Percentiles rank a stretch among this genome's conserved stretches.
phyloP scores from a whole-genome alignment of 108 stramenopile genomes.

The Seminavis robusta region DNA sequence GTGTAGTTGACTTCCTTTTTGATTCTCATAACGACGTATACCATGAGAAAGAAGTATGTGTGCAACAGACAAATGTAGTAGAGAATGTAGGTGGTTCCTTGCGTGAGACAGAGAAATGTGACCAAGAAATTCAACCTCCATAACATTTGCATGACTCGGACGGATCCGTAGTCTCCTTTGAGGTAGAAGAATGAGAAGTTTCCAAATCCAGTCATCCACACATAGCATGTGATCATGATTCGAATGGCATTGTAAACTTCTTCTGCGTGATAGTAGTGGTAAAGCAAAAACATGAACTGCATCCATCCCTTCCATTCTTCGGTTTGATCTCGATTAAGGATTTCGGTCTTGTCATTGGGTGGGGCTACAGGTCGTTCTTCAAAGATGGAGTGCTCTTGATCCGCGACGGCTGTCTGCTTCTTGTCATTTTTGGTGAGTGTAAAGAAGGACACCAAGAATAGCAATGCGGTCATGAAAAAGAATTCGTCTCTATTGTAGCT shows the following conservation, averaged over 20 bases:
- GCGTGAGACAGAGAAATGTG: constrained; percentile 84
- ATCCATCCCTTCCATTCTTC: constrained; percentile 99
- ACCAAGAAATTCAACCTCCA: constrained; percentile 98
- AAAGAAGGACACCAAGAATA: constrained; percentile 53
- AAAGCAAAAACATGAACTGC: constrained; percentile 97
- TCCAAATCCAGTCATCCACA: constrained; percentile 99
- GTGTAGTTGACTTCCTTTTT: constrained; percentile 71
- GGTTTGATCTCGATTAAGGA: constrained; percentile 96
- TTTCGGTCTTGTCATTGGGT: constrained; percentile 55
- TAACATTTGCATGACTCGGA: constrained; percentile 94
- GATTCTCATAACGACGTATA: constrained; percentile 88
- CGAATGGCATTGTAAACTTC: constrained; percentile 96
- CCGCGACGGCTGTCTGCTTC: neutral
- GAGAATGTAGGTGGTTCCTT: constrained; percentile 94
- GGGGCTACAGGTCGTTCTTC: constrained; percentile 25
- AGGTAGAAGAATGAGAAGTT: constrained; percentile 96
- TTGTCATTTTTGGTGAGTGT: constrained; percentile 32
- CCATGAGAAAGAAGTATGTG: constrained; percentile 96
- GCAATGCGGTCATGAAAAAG: constrained; percentile 62
- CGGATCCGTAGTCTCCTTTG: constrained; percentile 85
- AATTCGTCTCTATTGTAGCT: constrained; percentile 80
- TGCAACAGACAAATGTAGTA: constrained; percentile 99
- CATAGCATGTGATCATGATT: constrained; percentile 97
- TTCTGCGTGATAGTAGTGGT: constrained; percentile 96
- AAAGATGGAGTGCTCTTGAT: neutral